Evolutionary conservation across 164 flowering plant genomes (phyloP).

Genomic region (grape (Vitis vinifera)): ASM3070453v1 NC_081815.1:371001-371500

Average conservation of each 20-base stretch:
- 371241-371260: background rate
- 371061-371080: slow-evolving; percentile 98
- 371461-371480: too few relatives aligned
- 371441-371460: too few relatives aligned
- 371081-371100: slow-evolving; percentile 30
- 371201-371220: background rate
- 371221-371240: background rate
- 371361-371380: too few relatives aligned
- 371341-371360: too few relatives aligned
- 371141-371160: background rate
- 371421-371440: too few relatives aligned
- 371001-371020: slow-evolving; percentile 97
- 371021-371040: slow-evolving; percentile 92
- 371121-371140: background rate
- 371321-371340: too few relatives aligned
- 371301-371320: too few relatives aligned
- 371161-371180: background rate
- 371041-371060: slow-evolving; percentile 96
- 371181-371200: background rate
- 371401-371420: too few relatives aligned
- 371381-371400: too few relatives aligned
- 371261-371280: background rate
- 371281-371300: too few relatives aligned
- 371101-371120: background rate
- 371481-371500: too few relatives aligned